These are phyloP conservation scores for Boletus pseudo-olivaceus DNA, from an alignment of 768 basidiomycete genomes.

Conservation along the genomic window DNA sequence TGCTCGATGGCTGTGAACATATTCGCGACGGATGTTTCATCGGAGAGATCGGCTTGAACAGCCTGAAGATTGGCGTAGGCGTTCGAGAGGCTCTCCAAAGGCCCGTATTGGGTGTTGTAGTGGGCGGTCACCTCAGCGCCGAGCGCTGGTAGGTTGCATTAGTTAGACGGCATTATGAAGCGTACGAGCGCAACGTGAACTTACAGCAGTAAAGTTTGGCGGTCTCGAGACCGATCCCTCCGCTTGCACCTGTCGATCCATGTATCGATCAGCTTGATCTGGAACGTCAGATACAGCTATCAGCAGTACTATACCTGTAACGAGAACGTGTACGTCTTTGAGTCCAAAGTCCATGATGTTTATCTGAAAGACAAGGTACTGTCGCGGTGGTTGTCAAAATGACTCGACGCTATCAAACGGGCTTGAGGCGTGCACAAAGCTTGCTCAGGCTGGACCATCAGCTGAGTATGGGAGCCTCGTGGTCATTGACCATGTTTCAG, in stretches of 20 bases:
- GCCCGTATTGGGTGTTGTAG: conserved; percentile 51
- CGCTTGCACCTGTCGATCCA: conserved; percentile 55
- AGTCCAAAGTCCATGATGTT: conserved; percentile 53
- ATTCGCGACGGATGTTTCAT: conserved; percentile 48
- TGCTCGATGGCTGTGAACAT: conserved; percentile 45
- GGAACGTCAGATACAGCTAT: neutral
- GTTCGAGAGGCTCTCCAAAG: conserved; percentile 40
- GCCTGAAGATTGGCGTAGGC: conserved; percentile 34
- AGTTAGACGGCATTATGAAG: neutral
- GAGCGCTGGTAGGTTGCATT: conserved; percentile 43
- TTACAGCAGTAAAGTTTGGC: conserved; percentile 53
- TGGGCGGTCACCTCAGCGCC: conserved; percentile 72
- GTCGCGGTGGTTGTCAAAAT: neutral
- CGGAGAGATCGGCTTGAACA: conserved; percentile 56
- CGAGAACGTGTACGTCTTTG: conserved; percentile 58
- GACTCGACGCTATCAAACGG: neutral
- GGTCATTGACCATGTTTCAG: conserved; percentile 9
- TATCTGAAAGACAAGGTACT: neutral
- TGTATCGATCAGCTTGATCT: neutral
- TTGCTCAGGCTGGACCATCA: conserved; percentile 6
- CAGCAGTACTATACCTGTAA: conserved; percentile 50
- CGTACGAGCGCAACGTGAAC: conserved; percentile 2
- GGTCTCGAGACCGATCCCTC: conserved; percentile 70
- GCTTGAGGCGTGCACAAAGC: conserved; percentile 6
- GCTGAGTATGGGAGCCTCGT: neutral